These are phyloP conservation scores for Kentomonas sorsogonicus DNA, from an alignment of 208 protist species.

Conservation along the genomic window DNA sequence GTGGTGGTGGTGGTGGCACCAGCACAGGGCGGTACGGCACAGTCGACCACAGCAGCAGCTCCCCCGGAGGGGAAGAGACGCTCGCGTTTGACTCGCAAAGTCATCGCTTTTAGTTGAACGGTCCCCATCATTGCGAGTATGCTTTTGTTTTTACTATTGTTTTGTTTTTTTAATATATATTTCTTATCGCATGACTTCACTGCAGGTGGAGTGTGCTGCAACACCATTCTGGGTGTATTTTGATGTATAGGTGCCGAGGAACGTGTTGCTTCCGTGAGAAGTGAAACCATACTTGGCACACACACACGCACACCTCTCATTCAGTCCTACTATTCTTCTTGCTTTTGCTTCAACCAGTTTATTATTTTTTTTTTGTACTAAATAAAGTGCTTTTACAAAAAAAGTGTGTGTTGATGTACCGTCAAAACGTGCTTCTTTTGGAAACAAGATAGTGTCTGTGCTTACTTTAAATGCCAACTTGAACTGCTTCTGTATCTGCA, in stretches of 20 bases:
- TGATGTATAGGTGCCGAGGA: not conserved
- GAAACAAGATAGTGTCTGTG: too few relatives aligned
- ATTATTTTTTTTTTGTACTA: not conserved
- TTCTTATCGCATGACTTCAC: not conserved
- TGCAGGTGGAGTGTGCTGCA: not conserved
- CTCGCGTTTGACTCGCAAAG: too few relatives aligned
- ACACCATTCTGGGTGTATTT: not conserved
- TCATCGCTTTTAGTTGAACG: too few relatives aligned
- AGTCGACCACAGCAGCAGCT: not conserved
- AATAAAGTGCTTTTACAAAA: too few relatives aligned
- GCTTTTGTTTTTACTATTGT: not conserved
- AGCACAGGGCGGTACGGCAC: too few relatives aligned
- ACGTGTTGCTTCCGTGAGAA: not conserved
- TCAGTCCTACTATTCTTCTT: too few relatives aligned
- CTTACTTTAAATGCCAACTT: not conserved
- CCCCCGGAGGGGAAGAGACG: too few relatives aligned
- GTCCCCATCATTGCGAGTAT: not conserved
- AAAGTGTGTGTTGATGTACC: too few relatives aligned
- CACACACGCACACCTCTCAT: not conserved
- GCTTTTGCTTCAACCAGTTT: too few relatives aligned
- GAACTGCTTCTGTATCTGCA: too few relatives aligned
- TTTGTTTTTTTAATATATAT: not conserved
- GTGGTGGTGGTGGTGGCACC: too few relatives aligned
- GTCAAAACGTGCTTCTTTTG: too few relatives aligned
- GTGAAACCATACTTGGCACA: not conserved